Base-by-base conservation (phyloP, 495 filamentous ascomycete species). In the Rhypophila decipiens region DNA sequence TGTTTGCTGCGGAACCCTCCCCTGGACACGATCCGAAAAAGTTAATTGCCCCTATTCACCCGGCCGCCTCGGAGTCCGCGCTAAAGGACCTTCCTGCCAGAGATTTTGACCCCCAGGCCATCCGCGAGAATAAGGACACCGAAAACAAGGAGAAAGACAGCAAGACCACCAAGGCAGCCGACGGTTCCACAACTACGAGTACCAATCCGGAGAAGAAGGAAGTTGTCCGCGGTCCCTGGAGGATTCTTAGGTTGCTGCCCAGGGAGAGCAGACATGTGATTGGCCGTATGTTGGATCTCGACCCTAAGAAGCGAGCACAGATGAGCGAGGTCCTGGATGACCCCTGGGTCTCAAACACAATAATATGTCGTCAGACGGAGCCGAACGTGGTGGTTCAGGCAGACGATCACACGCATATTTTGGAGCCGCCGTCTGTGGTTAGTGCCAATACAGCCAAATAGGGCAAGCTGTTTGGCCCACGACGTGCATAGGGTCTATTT, bases 221-320 rank as follows among this genome's bases (percentile, higher is more conserved):
- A 55, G 78, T 89, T 2, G 88, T 96, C 57, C 89, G 88, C 58
- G 93, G 93, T 0, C 94, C 94, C 10, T 94, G 90, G 86, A 82
- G 93, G 33, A 76, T 98, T 47, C 76, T 98, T n/a, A 80, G 93
- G 42, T 76, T 97, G 5, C 77, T 98, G 3, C 93, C 93, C 8
- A 78, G 93, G 50, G 93, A 97, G 67, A 94, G 81, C 44, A 74
- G 93, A 23, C 81, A 88, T 56, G 87, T 98, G 49, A 89, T 98
- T 43, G 85, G 86, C 19, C 78, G 86, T 35, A 98, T 98, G 93
- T 74, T 98, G 40, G 90, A 95, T 56, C 72, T 96, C 34, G 80
- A 93, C 55, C 90, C 93, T 4, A 86, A 80, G 53, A 83, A 85
- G 46, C 78, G 93, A 34, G 94, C 88, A 4, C 88, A 76, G 5